Evolutionary conservation across 768 basidiomycete genomes (phyloP).

Genomic region (Suillus lakei): DNA sequence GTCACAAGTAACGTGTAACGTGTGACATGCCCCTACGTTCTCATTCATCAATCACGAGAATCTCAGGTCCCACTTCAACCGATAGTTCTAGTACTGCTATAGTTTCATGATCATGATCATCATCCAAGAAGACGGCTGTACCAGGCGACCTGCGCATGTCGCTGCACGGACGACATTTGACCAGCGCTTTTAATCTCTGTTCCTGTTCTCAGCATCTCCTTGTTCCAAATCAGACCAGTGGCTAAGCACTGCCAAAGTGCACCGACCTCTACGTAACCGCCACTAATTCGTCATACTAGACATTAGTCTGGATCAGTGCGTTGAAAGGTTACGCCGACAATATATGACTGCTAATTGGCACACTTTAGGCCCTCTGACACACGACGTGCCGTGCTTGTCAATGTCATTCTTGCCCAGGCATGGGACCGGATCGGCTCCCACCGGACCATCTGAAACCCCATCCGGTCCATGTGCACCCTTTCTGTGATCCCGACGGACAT

Average conservation of each 20-base stretch:
- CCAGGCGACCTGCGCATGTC: not conserved
- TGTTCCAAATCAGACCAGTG: constrained; percentile 19
- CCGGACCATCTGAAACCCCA: not conserved
- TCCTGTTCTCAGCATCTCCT: constrained; percentile 13
- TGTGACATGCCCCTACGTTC: not conserved
- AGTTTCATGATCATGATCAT: not conserved
- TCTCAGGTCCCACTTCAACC: constrained; percentile 11
- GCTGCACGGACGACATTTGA: not conserved
- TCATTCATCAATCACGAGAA: constrained; percentile 15
- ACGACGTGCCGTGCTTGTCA: constrained; percentile 1
- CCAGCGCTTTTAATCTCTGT: not conserved
- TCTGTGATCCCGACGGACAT: not conserved
- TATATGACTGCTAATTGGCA: not conserved
- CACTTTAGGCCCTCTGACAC: not conserved
- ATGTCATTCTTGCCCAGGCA: not conserved
- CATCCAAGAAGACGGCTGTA: not conserved
- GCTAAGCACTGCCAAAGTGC: not conserved
- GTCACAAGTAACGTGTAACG: constrained; percentile 13
- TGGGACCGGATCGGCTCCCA: not conserved
- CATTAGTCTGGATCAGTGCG: not conserved
- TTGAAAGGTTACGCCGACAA: not conserved
- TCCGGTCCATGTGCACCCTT: not conserved
- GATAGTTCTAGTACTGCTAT: not conserved
- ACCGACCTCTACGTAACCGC: constrained; percentile 4
- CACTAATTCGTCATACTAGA: not conserved